These are phyloP conservation scores for Debaryomyces psychrophilus DNA, from an alignment of 1,139 yeast species.

Conservation along the genomic window DNA sequence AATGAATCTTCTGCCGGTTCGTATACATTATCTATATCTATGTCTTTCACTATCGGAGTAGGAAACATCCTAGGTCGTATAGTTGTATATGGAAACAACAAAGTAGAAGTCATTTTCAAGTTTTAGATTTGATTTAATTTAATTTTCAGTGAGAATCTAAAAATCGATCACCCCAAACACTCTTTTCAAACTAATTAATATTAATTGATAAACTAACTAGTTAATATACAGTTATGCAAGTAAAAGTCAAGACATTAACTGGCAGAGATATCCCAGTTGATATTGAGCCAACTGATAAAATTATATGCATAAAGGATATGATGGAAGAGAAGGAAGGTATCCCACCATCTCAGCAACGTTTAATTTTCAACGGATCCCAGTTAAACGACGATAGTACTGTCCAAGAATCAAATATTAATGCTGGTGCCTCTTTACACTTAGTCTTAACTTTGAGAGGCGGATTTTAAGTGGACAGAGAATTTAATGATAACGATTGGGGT, in stretches of 20 bases:
- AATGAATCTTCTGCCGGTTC: conserved; percentile 96
- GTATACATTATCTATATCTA: conserved; percentile 59
- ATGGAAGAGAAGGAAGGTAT: conserved; percentile 97
- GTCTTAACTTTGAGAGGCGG: conserved; percentile 94
- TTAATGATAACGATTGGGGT: neutral
- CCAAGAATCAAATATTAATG: conserved; percentile 62
- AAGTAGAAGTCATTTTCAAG: neutral
- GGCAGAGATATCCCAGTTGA: conserved; percentile 86
- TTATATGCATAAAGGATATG: conserved; percentile 84
- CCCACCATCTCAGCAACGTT: conserved; percentile 93
- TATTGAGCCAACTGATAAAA: conserved; percentile 74
- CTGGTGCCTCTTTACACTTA: conserved; percentile 85
- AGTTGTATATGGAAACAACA: neutral
- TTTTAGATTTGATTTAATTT: neutral
- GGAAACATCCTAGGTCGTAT: conserved; percentile 34
- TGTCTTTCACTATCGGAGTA: conserved; percentile 38
- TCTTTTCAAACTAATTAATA: neutral
- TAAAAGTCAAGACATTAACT: conserved; percentile 73
- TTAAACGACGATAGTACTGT: conserved; percentile 79
- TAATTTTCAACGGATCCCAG: conserved; percentile 90
- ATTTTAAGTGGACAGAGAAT: conserved; percentile 2
- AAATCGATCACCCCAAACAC: neutral
- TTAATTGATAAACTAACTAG: neutral
- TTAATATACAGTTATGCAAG: conserved; percentile 48
- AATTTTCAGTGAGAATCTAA: conserved; percentile 4